These are phyloP conservation scores for Amphicarpaea edgeworthii DNA, from an alignment of 306 rosid species.

Conservation along the genomic window DNA sequence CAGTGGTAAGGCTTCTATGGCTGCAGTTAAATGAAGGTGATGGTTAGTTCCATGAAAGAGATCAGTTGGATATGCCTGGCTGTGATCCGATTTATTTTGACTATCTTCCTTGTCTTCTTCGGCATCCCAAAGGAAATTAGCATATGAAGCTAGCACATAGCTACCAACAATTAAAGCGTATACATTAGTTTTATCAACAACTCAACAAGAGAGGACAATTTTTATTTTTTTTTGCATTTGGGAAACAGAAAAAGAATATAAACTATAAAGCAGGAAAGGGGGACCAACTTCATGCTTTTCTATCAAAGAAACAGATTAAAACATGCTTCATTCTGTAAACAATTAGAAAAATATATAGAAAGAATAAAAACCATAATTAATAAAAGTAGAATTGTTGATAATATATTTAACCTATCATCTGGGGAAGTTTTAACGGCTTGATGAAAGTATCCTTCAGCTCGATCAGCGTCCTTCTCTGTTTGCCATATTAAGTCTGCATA, in stretches of 20 bases:
- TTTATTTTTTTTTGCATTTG: neutral
- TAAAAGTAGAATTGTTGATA: neutral
- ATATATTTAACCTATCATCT: slow-evolving; percentile 63
- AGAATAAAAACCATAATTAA: neutral
- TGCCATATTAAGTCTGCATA: slow-evolving; percentile 82
- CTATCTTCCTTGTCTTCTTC: slow-evolving; percentile 61
- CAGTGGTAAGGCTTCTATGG: slow-evolving; percentile 49
- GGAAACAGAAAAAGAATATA: neutral
- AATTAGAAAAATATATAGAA: neutral
- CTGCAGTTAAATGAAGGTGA: slow-evolving; percentile 57
- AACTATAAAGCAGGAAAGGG: neutral
- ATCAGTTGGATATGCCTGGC: slow-evolving; percentile 32
- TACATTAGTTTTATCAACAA: slow-evolving; percentile 37
- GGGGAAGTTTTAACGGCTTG: slow-evolving; percentile 77
- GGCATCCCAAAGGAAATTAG: slow-evolving; percentile 82
- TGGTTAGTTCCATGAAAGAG: slow-evolving; percentile 54
- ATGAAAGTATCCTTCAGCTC: slow-evolving; percentile 75
- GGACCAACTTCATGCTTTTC: neutral
- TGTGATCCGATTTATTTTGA: slow-evolving; percentile 43
- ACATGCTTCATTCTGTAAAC: neutral
- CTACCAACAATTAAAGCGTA: slow-evolving; percentile 51
- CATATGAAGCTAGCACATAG: slow-evolving; percentile 79
- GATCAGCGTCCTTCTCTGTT: slow-evolving; percentile 60
- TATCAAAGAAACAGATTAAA: neutral
- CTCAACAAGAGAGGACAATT: slow-evolving; percentile 6